Evolutionary conservation across 2,329 filamentous ascomycete species (phyloP), one percentile per base, ranked within the genome.

Genomic region (Plectosphaerella cucumerina): DNA sequence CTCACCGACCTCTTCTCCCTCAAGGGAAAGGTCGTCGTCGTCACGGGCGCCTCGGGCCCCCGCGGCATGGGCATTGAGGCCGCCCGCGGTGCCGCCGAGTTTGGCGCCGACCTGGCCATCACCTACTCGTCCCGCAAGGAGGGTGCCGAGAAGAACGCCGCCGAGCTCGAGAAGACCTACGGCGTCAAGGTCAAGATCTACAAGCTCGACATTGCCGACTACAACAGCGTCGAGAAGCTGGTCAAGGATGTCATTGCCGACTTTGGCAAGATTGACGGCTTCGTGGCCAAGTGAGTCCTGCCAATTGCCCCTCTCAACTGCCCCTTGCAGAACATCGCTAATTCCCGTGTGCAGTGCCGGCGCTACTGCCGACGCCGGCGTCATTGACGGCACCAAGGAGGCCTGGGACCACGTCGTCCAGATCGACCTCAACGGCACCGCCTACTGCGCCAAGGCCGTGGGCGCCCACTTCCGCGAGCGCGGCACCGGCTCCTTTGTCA

Each of bases 211-310:
- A 70, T 82, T n/a, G 75, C 71, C 50, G 72, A 81, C 53, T 79
- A 73, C 58, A 60, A 67, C 14, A 68, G 75, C 10, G 75, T 84
- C 50, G 70, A 82, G 63, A 65, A 70, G 44, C 74, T 81, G 57
- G 71, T 84, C 51, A 70, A 73, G 51, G 81, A 90, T 33, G 84
- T 91, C 57, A 77, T 87, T 64, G 72, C 74, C 58, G 88, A 92
- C 63, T 92, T 91, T 64, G 84, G 85, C 60, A 81, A 83, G 46
- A 81, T 90, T 52, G 87, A 90, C 57, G 80, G 85, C 54, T 89
- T 91, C 59, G 80, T 91, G 49, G 87, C 87, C 60, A 90, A 91
- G 67, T 85, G 79, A 39, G 86, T 81, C 34, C 37, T 11, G 9
- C 34, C 37, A n/a, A 12, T 17, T 11, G 23, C 20, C 23, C 10